Base-by-base conservation (phyloP, 2,329 filamentous ascomycete species). In the Xylariaceae sp. region DNA sequence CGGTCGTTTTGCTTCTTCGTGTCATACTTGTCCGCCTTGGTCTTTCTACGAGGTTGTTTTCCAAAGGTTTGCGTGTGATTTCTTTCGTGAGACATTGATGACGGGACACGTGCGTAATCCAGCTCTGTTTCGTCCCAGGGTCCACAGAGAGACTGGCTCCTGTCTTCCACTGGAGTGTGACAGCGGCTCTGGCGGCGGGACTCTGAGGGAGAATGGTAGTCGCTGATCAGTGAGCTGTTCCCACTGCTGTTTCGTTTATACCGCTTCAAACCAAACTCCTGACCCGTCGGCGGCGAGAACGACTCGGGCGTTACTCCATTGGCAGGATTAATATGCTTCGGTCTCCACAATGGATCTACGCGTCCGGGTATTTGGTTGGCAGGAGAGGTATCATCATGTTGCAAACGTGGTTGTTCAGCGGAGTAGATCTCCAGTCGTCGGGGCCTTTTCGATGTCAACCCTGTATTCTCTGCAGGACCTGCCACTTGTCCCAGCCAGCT, bases 11-110 rank as follows among this genome's bases (percentile, higher is more conserved):
- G 62, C 59, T 60, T 64, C 53, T 58, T 67, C 49, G 70, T 70
- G 27, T 81, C 74, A 59, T 86, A 85, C 32, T 73, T 76, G 58
- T 81, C 75, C 19, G 72, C 66, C 44, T 72, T 75, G 14, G 80
- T 84, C 63, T 78, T 86, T 54, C 75, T 69, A 31, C 83, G 75
- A 15, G 74, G 66, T 41, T 70, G 70, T 58, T 73, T 81, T 47
- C 79, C 73, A 48, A 76, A 83, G 12, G 55, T 38, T 11, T 32
- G 40, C 44, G 47, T 35, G 22, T 44, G 33, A 36, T 5, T 22
- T 22, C 48, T 44, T 15, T 39, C 18, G 38, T 45, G 48, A 42
- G 54, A 52, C 36, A 53, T 49, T 2, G 51, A 56, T 31, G 57
- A 62, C 19, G 49, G 59, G 47, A 47, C 53, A 38, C 49, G 55